phyloP scores from a whole-genome alignment of 2,329 filamentous ascomycete genomes.

The Aureobasidium pullulans region DNA sequence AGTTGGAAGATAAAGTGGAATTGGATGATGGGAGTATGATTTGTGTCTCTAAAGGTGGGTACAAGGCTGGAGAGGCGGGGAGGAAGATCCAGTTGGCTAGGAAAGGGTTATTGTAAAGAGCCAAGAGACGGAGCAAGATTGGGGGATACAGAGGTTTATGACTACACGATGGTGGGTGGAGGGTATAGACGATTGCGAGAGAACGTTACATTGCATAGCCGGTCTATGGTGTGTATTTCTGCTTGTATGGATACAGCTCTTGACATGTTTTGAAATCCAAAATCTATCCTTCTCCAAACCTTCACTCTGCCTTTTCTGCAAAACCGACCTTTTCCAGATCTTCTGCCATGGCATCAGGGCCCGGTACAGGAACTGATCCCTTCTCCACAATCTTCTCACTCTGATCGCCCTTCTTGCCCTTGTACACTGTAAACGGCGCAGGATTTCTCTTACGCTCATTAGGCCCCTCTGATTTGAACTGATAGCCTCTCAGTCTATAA shows the following conservation, averaged over 20 bases:
- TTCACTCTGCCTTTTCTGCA: conserved; percentile 19
- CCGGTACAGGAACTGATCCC: conserved; percentile 33
- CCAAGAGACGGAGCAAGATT: conserved; percentile 11
- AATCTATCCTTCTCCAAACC: neutral
- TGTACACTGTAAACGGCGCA: conserved; percentile 56
- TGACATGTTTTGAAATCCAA: too few relatives aligned
- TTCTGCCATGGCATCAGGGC: conserved; percentile 41
- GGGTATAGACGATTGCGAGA: neutral
- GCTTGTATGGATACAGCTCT: too few relatives aligned
- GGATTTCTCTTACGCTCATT: conserved; percentile 59
- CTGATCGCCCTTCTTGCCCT: conserved; percentile 30
- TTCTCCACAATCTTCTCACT: conserved; percentile 39
- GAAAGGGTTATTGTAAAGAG: conserved; percentile 60
- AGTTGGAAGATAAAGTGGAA: conserved; percentile 60
- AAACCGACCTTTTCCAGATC: conserved; percentile 42
- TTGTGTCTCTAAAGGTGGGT: conserved; percentile 69
- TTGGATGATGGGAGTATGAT: conserved; percentile 64
- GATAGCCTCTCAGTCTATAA: conserved; percentile 64
- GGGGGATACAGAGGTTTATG: neutral
- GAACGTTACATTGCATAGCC: neutral
- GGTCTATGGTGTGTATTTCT: neutral
- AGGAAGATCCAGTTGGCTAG: conserved; percentile 73
- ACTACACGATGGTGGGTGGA: too few relatives aligned
- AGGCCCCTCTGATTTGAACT: conserved; percentile 63
- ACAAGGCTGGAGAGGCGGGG: conserved; percentile 61